Conservation (phyloP, 305 asterid species). For the Fraxinus ornus region DNA sequence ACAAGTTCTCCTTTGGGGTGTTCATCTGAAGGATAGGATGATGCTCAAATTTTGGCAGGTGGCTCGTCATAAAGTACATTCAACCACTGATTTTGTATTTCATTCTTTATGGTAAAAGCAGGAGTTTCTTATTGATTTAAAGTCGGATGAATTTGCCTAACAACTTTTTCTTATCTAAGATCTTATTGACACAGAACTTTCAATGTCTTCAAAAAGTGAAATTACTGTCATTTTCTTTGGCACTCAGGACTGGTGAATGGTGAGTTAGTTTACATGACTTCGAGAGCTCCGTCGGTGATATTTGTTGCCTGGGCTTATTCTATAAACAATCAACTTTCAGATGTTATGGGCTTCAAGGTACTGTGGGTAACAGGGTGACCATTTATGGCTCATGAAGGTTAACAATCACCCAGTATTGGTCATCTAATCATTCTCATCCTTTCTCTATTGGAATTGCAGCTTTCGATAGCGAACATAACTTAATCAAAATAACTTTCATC, state of each 20-base stretch:
- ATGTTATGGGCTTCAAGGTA: neutral
- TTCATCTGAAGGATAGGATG: neutral
- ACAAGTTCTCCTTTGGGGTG: neutral
- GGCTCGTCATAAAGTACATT: neutral
- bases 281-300: neutral
- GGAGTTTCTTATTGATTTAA: neutral
- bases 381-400: neutral
- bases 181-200: neutral
- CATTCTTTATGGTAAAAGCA: neutral
- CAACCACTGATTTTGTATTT: neutral
- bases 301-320: neutral
- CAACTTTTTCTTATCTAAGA: neutral
- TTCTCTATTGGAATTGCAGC: neutral
- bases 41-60: neutral
- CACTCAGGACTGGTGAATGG: neutral
- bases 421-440: neutral
- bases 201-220: neutral
- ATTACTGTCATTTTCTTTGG: neutral
- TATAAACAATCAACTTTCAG: neutral
- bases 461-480: neutral
- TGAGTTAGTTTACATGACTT: neutral
- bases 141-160: neutral
- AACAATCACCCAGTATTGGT: neutral
- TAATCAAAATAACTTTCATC: neutral
- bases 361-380: neutral